Evolutionary conservation across 257 asterid genomes (phyloP), one percentile per base, ranked within the genome.

Genomic region (Anisodus acutangulus): DNA sequence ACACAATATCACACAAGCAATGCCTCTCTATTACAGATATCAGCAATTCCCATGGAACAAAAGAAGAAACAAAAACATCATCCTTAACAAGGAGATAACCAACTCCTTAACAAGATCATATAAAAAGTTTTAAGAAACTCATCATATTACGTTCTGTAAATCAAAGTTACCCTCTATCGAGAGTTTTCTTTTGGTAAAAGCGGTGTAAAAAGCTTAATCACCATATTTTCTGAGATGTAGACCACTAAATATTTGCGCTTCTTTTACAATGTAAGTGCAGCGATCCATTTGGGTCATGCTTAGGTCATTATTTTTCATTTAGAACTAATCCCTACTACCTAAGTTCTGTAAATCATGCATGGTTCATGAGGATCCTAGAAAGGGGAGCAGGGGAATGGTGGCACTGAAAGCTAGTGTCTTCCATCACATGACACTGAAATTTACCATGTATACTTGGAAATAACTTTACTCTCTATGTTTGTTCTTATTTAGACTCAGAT

Each of bases 221-320:
- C 59, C 80, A 72, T 19, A 71, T 45, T 47, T n/a, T 47, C 59
- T 45, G 59, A 47, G 59, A 11, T 55, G 5, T 43, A 3, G 80
- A 72, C 80, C 59, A 47, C 59, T 49, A 72, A 72, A 45, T 72
- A 72, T 72, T 12, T 22, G 45, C 0, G 41, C 59, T 72, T 37
- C 5, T 72, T 72, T 31, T 47, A 22, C 59, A 72, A 72, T 57
- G 80, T 19, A 72, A 72, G 59, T n/a, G 41, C 41, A 72, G 10
- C 19, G 80, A 72, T 72, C 19, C 80, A 72, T 5, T 1, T 19
- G 80, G 80, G 41, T 47, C 80, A 72, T 72, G 80, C 59, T 72
- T 47, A 72, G 58, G 41, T 19, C 59, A 72, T 1, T 10, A 45
- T 43, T 72, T 3, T 45, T 72, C 60, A 72, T 72, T 72, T 19